phyloP scores from a whole-genome alignment of 257 asterid genomes.

The Lycium barbarum region DNA sequence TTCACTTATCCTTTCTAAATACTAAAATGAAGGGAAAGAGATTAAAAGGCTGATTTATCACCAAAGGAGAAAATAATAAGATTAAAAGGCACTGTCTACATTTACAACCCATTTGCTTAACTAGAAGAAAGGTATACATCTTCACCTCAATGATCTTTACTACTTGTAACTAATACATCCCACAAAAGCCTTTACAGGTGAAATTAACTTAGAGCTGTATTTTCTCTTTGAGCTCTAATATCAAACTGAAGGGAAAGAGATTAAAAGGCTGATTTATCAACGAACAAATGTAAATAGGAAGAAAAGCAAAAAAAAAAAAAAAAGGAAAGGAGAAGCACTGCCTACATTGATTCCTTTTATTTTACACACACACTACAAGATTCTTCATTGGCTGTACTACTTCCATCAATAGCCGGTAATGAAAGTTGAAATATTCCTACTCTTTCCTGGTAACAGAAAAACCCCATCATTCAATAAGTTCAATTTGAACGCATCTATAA shows the following conservation, averaged over 20 bases:
- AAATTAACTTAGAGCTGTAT: neutral
- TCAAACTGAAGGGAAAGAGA: neutral
- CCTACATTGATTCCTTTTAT: conserved; percentile 21
- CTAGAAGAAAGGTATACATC: conserved; percentile 9
- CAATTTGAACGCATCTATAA: neutral
- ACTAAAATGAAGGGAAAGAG: neutral
- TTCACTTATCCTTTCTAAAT: neutral
- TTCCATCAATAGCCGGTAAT: neutral
- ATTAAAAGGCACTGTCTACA: neutral
- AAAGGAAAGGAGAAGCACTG: neutral
- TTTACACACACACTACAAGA: conserved; percentile 11
- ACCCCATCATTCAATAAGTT: neutral
- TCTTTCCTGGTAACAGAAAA: neutral
- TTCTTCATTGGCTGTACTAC: neutral
- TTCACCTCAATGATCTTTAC: neutral
- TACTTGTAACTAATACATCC: conserved; percentile 9
- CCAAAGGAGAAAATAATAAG: neutral
- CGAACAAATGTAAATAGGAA: neutral
- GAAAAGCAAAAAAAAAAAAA: too few species aligned
- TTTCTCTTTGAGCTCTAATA: neutral
- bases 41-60: neutral
- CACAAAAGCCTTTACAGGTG: conserved; percentile 26
- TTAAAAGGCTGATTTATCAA: neutral
- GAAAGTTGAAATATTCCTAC: neutral
- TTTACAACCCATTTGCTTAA: neutral